Base-by-base conservation (phyloP, 768 basidiomycete species). In the Naematelia encephala region DNA sequence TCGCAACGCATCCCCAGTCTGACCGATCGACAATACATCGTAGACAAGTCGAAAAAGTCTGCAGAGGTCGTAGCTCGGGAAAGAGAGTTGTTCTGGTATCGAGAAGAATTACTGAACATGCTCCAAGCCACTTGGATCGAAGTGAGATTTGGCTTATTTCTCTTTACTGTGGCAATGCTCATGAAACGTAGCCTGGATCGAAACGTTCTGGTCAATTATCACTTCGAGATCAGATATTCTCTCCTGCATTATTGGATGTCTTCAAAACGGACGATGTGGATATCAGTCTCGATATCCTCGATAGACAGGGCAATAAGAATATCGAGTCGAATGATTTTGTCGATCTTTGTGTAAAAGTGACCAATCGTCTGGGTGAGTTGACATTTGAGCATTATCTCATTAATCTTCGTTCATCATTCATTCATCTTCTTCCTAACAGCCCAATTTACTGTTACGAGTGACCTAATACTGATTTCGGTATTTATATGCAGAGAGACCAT, bases 51-150 rank as follows among this genome's bases (percentile, higher is more conserved):
- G 3, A 82, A 80, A 54, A 78, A 89, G 58, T 82, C 86, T 0
- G 72, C 77, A 11, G 79, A 77, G 46, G 86, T 90, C 64, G 82
- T 87, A 60, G 80, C 80, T 44, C 70, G 80, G 10, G 87, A 91
- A 72, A 82, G 85, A 39, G 89, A 91, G 71, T 73, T 93, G 14
- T 99, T 98, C 79, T 99, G 96, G 96, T 94, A 96, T 74, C 82
- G 93, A 30, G 93, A 99, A 75, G 85, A 87, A 62, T 78, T 99
- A 10, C 83, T 98, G 68, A 84, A 84, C 47, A 77, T 79, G 51
- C 73, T 97, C 13, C 80, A 79, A 12, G 87, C 87, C 10, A 81
- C 80, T 16, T 99, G 96, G 96, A 83, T 83, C 70, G 96, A 98
- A 84, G 93, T 91, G 59, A 59, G 83, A 51, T n/a, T 12, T 34